Percentiles rank a stretch among this genome's conserved stretches.
phyloP scores from a whole-genome alignment of 192 early-diverging fungal species.

The Podila epigama region DNA sequence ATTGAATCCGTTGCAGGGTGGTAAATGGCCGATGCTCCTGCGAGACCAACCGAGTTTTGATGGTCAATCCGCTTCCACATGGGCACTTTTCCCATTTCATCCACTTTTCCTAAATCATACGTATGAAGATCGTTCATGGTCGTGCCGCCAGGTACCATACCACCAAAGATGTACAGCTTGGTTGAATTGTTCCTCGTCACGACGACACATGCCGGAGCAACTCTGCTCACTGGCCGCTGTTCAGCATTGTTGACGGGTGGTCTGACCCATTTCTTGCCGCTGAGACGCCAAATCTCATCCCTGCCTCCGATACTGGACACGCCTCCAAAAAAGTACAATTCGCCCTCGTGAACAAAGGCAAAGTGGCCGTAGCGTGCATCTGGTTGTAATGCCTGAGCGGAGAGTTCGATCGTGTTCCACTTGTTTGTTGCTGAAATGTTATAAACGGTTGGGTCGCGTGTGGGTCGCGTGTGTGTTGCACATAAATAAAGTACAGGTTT shows the following conservation, averaged over 20 bases:
- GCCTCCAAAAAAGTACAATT: conserved; percentile 43
- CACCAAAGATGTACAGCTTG: conserved; percentile 21
- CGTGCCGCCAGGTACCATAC: conserved; percentile 6
- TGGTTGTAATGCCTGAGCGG: neutral
- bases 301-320: neutral
- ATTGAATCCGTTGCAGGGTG: conserved; percentile 40
- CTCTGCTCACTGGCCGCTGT: neutral
- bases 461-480: too few relatives aligned
- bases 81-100: neutral
- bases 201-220: conserved; percentile 13
- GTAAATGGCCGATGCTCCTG: conserved; percentile 30
- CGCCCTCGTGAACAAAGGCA: conserved; percentile 24
- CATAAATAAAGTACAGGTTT: too few relatives aligned
- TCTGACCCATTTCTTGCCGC: conserved; percentile 16
- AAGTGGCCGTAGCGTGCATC: conserved; percentile 38
- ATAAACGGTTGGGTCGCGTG: too few relatives aligned
- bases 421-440: conserved; percentile 17
- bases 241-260: conserved; percentile 6
- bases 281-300: conserved; percentile 33
- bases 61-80: conserved; percentile 13
- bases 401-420: conserved; percentile 15
- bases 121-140: conserved; percentile 20
- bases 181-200: conserved; percentile 16
- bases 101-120: conserved; percentile 5
- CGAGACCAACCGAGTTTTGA: conserved; percentile 39